phyloP scores from a whole-genome alignment of 1,284 basidiomycete genomes.

The Boletus mariae region DNA sequence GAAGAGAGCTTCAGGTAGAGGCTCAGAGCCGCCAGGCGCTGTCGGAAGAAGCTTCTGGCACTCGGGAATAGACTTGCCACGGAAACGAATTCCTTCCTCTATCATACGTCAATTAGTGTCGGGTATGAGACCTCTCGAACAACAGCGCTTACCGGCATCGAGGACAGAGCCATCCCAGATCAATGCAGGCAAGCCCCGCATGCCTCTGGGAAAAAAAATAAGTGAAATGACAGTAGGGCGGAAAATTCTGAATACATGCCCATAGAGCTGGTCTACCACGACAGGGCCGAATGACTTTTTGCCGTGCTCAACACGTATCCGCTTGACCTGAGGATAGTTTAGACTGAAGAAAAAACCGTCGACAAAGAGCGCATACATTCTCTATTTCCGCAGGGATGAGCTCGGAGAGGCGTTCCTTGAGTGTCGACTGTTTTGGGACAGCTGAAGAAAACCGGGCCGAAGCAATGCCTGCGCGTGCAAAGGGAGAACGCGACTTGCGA shows the following conservation, averaged over 20 bases:
- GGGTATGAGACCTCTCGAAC: background rate
- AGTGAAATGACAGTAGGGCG: conserved; percentile 1
- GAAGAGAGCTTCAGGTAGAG: conserved; percentile 92
- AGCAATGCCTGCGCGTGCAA: conserved; percentile 43
- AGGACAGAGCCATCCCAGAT: conserved; percentile 97
- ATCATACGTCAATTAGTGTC: conserved; percentile 7
- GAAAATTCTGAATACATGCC: conserved; percentile 41
- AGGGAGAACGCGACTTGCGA: conserved; percentile 43
- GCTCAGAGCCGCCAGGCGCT: conserved; percentile 86
- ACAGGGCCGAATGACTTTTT: conserved; percentile 89
- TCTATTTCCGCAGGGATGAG: conserved; percentile 88
- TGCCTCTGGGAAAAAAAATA: conserved; percentile 60
- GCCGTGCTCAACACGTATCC: conserved; percentile 78
- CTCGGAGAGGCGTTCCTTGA: conserved; percentile 88
- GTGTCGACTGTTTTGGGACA: conserved; percentile 64
- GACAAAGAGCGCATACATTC: conserved; percentile 49
- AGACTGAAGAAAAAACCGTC: conserved; percentile 1
- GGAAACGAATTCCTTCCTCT: conserved; percentile 97
- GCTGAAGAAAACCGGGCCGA: conserved; percentile 64
- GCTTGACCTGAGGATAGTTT: conserved; percentile 62
- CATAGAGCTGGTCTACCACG: conserved; percentile 87
- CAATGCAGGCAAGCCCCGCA: conserved; percentile 84
- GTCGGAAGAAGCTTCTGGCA: conserved; percentile 83
- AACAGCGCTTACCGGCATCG: conserved; percentile 60
- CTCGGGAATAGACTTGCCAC: conserved; percentile 90